Conservation (phyloP, 257 asterid genomes). For the Solanum arcanum region DNA sequence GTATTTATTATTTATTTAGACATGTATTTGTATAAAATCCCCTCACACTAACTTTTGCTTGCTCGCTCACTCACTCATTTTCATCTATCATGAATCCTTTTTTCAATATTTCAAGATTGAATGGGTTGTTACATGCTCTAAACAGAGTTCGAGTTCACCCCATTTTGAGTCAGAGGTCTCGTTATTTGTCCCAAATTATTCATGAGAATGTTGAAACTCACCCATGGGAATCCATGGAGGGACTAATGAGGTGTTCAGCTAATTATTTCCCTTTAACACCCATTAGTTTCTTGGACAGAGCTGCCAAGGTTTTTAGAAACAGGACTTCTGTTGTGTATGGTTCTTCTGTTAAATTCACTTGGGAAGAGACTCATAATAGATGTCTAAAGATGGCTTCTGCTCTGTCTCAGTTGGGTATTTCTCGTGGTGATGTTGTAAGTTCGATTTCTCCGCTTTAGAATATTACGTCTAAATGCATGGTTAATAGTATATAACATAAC, state of each 20-base stretch:
- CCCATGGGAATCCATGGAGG: neutral
- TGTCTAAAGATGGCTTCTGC: slow-evolving; percentile 19
- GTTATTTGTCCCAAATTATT: neutral
- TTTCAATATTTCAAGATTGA: neutral
- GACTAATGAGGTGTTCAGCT: slow-evolving; percentile 7
- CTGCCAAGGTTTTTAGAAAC: slow-evolving; percentile 23
- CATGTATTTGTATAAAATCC: neutral
- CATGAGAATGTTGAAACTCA: neutral
- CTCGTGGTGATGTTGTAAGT: neutral
- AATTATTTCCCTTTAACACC: slow-evolving; percentile 26
- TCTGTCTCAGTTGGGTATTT: neutral
- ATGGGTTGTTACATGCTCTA: neutral
- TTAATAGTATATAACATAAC: neutral
- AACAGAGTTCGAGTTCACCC: neutral
- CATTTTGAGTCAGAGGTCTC: neutral
- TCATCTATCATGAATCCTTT: neutral
- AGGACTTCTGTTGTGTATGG: slow-evolving; percentile 25
- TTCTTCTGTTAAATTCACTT: slow-evolving; percentile 12
- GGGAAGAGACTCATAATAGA: slow-evolving; percentile 21
- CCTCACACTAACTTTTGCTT: neutral
- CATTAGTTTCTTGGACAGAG: slow-evolving; percentile 24
- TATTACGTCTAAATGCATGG: too few relatives aligned
- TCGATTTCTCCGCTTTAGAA: neutral
- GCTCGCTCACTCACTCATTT: neutral
- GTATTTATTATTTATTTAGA: neutral